A percentile compares a stretch with the other conserved stretches of the same genome.
Conservation (phyloP, 1,139 yeast genomes). For the Starmera stellimalicola region DNA sequence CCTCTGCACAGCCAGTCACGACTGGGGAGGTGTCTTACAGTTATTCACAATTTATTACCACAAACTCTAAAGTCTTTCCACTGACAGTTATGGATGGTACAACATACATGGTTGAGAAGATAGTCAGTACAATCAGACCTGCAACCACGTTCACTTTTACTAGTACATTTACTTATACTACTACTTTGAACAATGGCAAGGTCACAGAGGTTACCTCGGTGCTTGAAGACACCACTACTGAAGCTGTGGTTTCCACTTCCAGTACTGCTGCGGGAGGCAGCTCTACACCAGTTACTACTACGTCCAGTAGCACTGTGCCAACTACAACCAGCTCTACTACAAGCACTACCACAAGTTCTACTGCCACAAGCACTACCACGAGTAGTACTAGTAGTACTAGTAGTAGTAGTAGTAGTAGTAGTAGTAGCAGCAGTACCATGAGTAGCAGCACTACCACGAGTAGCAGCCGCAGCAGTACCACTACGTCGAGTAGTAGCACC, state of each 20-base stretch:
- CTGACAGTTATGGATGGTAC: conserved; percentile 20
- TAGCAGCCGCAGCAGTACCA: too few species aligned
- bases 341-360: background rate
- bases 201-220: conserved; percentile 2
- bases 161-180: conserved; percentile 10
- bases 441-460: too few species aligned
- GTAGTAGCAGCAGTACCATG: too few species aligned
- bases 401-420: too few species aligned
- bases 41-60: background rate
- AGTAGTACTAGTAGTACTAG: too few species aligned
- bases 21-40: too few species aligned
- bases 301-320: too few species aligned
- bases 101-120: conserved; percentile 16
- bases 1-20: too few species aligned
- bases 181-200: conserved; percentile 12
- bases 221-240: too few species aligned
- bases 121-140: conserved; percentile 16
- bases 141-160: conserved; percentile 15
- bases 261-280: background rate
- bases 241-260: background rate
- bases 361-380: background rate
- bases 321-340: conserved; percentile 5
- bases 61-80: conserved; percentile 2
- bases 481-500: too few species aligned
- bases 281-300: background rate